Base-by-base conservation (phyloP, 139 green algal genomes). In the Coelastrella sp. region DNA sequence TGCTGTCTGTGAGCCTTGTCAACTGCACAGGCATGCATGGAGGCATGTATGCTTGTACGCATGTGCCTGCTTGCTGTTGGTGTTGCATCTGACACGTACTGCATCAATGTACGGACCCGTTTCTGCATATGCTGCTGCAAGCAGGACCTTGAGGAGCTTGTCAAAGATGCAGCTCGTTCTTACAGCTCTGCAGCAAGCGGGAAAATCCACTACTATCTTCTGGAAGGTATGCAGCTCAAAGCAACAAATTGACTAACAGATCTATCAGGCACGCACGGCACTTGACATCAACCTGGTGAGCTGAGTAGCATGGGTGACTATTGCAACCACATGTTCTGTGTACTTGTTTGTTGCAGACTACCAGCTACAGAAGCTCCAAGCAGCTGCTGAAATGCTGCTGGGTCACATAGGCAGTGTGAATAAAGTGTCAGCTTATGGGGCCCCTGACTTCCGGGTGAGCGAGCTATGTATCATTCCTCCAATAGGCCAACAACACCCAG, bases 131-230 rank as follows among this genome's bases (percentile, higher is more conserved):
- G 0, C 45, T 13, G 15, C 11, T 13, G 45, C 53, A n/a, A 19
- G 19, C 75, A 82, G 75, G 53, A 68, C 3, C 30, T 82, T 25
- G 21, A 48, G 32, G 27, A 62, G 15, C 15, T 69, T 30, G 51
- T 82, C 4, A 69, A 82, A 5, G 75, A 82, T 23, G 75, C 75
- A 82, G 75, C 75, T 40, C 51, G 53, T 23, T 51, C 75, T 19
- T 59, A 71, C 53, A 82, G 75, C 17, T 40, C 53, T 34, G 51
- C 45, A 71, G 75, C 75, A n/a, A 51, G 30, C 13, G 75, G 75
- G 50, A 82, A 82, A 51, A 23, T 82, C 19, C 75, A 82, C 6
- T 53, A 82, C 37, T 82, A 62, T 51, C 23, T 82, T 23, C 35
- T 35, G 4, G 75, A 82, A 69, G 75, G 75, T 82, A n/a, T n/a